phyloP scores from a whole-genome alignment of 805 yeast species.

The Myxozyma sirexii region DNA sequence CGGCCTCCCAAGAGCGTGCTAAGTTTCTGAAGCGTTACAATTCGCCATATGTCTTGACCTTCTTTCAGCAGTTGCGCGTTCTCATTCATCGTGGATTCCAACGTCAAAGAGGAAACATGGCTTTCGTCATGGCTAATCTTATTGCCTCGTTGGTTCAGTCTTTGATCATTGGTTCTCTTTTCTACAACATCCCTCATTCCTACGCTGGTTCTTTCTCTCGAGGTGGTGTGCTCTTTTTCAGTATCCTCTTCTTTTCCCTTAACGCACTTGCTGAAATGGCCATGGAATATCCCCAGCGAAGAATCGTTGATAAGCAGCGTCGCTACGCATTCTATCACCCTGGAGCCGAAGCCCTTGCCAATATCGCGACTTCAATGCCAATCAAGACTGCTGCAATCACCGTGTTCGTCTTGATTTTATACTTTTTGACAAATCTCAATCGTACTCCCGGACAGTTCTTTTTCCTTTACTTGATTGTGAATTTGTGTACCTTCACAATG shows the following conservation, averaged over 20 bases:
- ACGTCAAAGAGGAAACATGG: slow-evolving; percentile 58
- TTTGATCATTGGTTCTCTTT: slow-evolving; percentile 64
- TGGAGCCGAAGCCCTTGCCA: slow-evolving; percentile 65
- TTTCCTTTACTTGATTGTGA: slow-evolving; percentile 50
- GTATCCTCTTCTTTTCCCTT: slow-evolving; percentile 51
- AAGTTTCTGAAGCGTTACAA: slow-evolving; percentile 45
- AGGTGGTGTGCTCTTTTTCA: slow-evolving; percentile 67
- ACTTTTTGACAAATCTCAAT: slow-evolving; percentile 58
- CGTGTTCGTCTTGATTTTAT: slow-evolving; percentile 53
- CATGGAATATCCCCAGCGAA: slow-evolving; percentile 51
- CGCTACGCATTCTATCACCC: slow-evolving; percentile 62
- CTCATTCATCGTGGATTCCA: slow-evolving; percentile 43
- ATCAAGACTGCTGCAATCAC: slow-evolving; percentile 50
- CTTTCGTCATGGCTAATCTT: slow-evolving; percentile 51
- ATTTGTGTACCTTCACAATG: slow-evolving; percentile 55
- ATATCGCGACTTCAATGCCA: slow-evolving; percentile 62
- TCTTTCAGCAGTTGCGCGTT: slow-evolving; percentile 50
- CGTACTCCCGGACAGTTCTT: slow-evolving; percentile 60
- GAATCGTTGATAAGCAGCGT: slow-evolving; percentile 61
- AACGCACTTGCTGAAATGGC: slow-evolving; percentile 51
- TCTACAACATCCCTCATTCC: slow-evolving; percentile 53
- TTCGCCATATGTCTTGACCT: slow-evolving; percentile 52
- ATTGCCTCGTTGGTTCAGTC: slow-evolving; percentile 58
- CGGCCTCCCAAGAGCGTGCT: slow-evolving; percentile 46
- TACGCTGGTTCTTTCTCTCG: slow-evolving; percentile 63